phyloP scores from a whole-genome alignment of 768 basidiomycete genomes.

The Mycena floridula region DNA sequence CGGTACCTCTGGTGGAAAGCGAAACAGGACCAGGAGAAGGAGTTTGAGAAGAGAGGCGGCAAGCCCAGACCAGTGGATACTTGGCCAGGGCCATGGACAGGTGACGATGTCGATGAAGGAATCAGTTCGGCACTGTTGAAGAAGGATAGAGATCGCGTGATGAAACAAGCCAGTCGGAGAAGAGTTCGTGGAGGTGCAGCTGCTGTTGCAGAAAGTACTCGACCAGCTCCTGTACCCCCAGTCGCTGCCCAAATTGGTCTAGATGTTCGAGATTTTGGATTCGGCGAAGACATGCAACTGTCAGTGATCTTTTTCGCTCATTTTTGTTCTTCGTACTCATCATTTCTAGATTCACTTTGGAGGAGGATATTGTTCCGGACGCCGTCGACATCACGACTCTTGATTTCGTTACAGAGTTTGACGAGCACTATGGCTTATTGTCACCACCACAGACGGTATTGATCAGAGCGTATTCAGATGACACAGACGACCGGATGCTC shows the following conservation, averaged over 20 bases:
- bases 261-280: no score
- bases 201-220: constrained; percentile 9
- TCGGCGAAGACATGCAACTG: no score
- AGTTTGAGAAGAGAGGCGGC: constrained; percentile 24
- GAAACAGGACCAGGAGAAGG: constrained; percentile 32
- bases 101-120: constrained; percentile 25
- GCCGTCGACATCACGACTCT: constrained; percentile 19
- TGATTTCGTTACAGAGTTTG: constrained; percentile 51
- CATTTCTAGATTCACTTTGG: no score
- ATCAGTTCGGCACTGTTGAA: constrained; percentile 72
- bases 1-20: constrained; percentile 82
- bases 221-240: not conserved
- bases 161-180: constrained; percentile 57
- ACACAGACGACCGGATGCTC: constrained; percentile 85
- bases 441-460: constrained; percentile 75
- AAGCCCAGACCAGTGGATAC: constrained; percentile 7
- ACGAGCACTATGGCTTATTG: constrained; percentile 75
- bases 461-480: constrained; percentile 85
- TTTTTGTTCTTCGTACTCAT: no score
- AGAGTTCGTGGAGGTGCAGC: constrained; percentile 73
- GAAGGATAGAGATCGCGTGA: constrained; percentile 63
- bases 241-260: not conserved
- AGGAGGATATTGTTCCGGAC: constrained; percentile 15
- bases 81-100: constrained; percentile 18
- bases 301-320: no score